Base-by-base conservation (phyloP, 345 rosid species). In the Orychophragmus violaceus region DNA sequence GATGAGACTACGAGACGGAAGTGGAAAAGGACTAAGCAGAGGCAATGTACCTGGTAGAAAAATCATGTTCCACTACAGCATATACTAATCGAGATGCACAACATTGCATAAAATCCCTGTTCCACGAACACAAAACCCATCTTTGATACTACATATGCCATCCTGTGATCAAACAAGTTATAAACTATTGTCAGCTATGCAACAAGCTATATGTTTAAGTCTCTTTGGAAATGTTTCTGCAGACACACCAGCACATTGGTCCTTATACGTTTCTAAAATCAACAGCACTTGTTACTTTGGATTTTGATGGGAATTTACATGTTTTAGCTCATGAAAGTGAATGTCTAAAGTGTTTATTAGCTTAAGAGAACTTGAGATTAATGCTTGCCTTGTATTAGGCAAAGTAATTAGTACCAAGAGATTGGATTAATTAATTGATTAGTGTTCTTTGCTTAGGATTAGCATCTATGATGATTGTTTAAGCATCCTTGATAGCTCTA, bases 101-200 rank as follows among this genome's bases (percentile, higher is more conserved):
- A 61, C 82, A 88, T 76, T 52, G 58, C 59, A 21, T 92, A 80
- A 77, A 82, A 88, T 14, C 96, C 91, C 59, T 88, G 96, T 81
- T 88, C 91, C 77, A 85, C 79, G 57, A 90, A 88, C 50, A 90
- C 81, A 69, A 94, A 94, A 66, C 95, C 99, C 96, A 94, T 87
- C 83, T 94, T 94, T 68, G 97, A 94, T 75, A 90, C 83, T 37
- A 94, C 99, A 44, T 97, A 87, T 45, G 99, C 95, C 87, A 94
- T 88, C 78, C 99, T 94, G 88, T 80, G 77, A 65, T 65, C 32
- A 64, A 53, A 64, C n/a, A 35, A 68, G 45, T 55, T 30, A 53
- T 32, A 14, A 45, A 24, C 28, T 25, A 28, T 64, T 49, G 3
- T 66, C 18, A 73, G 56, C 67, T 72, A 72, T 4, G 37, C 8